A percentile compares a stretch with the other conserved stretches of the same genome.
phyloP scores from a whole-genome alignment of 2,329 filamentous ascomycete species.

The Hymenoscyphus albidus region DNA sequence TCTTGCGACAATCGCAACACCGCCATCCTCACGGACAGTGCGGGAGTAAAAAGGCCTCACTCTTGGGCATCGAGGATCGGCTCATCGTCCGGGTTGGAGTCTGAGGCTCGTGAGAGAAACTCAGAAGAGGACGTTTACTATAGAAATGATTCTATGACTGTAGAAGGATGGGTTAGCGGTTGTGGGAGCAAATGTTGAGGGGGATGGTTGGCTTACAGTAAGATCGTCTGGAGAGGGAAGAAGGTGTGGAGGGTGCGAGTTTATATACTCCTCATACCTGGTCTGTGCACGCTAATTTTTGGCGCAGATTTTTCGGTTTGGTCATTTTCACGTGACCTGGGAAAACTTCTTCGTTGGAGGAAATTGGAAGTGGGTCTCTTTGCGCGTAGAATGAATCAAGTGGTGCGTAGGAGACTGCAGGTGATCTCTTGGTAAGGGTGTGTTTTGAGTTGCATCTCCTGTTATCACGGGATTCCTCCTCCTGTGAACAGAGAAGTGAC shows the following conservation, averaged over 20 bases:
- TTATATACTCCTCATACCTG: not conserved
- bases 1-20: conserved; percentile 30
- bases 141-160: conserved; percentile 84
- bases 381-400: no score
- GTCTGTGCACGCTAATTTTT: not conserved
- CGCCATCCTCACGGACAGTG: conserved; percentile 60
- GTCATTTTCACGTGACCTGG: no score
- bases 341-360: no score
- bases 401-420: no score
- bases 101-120: conserved; percentile 90
- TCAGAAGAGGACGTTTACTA: conserved; percentile 93
- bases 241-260: not conserved
- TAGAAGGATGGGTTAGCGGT: not conserved
- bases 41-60: conserved; percentile 68
- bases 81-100: conserved; percentile 95
- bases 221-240: conserved; percentile 10
- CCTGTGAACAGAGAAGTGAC: no score
- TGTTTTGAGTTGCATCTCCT: no score
- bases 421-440: no score
- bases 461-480: no score
- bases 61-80: conserved; percentile 83
- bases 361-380: no score
- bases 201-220: not conserved
- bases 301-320: not conserved
- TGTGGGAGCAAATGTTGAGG: not conserved